Conservation (phyloP, 1,139 yeast species). For the Entelexis paramagnoliae region DNA sequence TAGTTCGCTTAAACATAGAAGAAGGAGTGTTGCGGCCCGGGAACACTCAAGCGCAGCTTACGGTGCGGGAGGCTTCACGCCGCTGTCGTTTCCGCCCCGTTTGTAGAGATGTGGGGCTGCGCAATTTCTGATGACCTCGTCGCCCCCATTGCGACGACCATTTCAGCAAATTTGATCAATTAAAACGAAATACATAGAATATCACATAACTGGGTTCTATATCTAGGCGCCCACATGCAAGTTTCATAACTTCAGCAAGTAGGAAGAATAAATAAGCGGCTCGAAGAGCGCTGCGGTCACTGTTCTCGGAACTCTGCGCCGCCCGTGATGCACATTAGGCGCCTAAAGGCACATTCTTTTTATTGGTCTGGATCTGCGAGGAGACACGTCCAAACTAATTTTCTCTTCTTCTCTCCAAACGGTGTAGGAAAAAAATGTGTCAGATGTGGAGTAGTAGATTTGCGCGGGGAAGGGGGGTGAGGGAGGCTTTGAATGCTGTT, state of each 20-base stretch:
- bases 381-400: not conserved
- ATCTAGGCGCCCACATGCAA: conserved; percentile 16
- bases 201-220: conserved; percentile 3
- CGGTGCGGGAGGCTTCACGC: too few species aligned
- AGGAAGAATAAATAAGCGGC: conserved; percentile 15
- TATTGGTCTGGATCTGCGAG: not conserved
- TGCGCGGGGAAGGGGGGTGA: too few species aligned
- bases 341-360: conserved; percentile 14
- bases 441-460: not conserved
- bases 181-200: conserved; percentile 1
- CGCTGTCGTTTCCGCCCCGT: too few species aligned
- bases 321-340: conserved; percentile 13
- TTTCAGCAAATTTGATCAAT: not conserved
- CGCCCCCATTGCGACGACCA: too few species aligned
- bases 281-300: conserved; percentile 10
- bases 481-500: not conserved
- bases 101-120: too few species aligned
- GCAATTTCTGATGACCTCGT: too few species aligned
- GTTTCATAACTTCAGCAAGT: conserved; percentile 11
- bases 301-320: conserved; percentile 10
- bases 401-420: not conserved
- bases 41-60: too few species aligned
- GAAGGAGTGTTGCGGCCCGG: too few species aligned
- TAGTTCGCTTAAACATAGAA: too few species aligned
- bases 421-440: conserved; percentile 20